A percentile compares a stretch with the other conserved stretches of the same genome.
phyloP scores from a whole-genome alignment of 805 yeast genomes.

The Lipomyces spencermartinsiae region DNA sequence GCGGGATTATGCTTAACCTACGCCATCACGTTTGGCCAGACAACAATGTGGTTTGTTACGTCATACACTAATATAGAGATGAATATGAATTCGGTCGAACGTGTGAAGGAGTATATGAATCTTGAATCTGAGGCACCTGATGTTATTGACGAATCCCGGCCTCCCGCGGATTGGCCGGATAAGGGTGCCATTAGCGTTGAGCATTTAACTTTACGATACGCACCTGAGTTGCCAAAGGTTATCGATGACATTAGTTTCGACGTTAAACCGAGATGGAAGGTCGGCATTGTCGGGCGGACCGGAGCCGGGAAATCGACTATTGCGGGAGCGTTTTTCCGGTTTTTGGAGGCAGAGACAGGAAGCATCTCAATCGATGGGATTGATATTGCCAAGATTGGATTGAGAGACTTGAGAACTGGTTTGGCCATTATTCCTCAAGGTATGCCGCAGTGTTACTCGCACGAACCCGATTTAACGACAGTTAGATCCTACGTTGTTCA shows the following conservation, averaged over 20 bases:
- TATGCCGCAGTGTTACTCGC: conserved; percentile 67
- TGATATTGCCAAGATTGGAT: conserved; percentile 65
- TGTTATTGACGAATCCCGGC: conserved; percentile 65
- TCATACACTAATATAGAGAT: conserved; percentile 88
- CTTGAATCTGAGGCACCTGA: conserved; percentile 87
- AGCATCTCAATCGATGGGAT: conserved; percentile 66
- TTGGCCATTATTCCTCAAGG: conserved; percentile 78
- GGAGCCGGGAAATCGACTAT: conserved; percentile 99
- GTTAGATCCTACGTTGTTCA: conserved; percentile 77
- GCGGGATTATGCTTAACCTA: conserved; percentile 94
- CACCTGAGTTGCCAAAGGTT: conserved; percentile 84
- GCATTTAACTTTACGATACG: conserved; percentile 81
- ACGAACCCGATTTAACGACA: conserved; percentile 75
- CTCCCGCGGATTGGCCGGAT: conserved; percentile 82
- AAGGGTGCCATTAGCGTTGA: conserved; percentile 77
- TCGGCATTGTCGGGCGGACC: conserved; percentile 96
- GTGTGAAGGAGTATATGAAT: conserved; percentile 79
- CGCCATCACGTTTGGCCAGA: conserved; percentile 85
- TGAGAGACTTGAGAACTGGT: conserved; percentile 64
- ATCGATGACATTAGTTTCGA: conserved; percentile 84
- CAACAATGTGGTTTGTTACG: conserved; percentile 91
- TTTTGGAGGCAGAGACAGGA: conserved; percentile 64
- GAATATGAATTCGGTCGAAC: conserved; percentile 96
- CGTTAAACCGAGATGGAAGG: conserved; percentile 76
- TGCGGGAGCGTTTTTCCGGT: conserved; percentile 84